phyloP scores from a whole-genome alignment of 2,329 filamentous ascomycete species.

The Ceratocystis destructans region DNA sequence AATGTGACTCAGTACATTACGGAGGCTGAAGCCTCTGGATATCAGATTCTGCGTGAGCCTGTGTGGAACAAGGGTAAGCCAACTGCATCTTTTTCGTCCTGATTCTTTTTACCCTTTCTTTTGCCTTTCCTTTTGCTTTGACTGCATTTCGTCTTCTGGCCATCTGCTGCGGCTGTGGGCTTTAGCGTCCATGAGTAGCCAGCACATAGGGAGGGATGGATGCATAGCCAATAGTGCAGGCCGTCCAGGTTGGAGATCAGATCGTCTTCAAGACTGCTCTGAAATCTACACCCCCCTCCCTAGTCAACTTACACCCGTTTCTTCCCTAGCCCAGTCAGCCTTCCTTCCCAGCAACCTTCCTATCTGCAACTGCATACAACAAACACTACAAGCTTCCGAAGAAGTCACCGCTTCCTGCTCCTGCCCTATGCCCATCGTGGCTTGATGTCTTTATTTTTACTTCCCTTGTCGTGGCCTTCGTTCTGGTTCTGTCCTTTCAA shows the following conservation, averaged over 20 bases:
- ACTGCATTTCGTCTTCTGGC: constrained; percentile 7
- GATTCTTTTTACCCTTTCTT: constrained; percentile 10
- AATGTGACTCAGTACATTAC: constrained; percentile 40
- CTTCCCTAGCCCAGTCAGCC: constrained; percentile 17
- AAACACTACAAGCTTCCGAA: background rate
- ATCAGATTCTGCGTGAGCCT: constrained; percentile 48
- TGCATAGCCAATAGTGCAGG: no score
- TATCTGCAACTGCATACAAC: background rate
- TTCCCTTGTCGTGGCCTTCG: background rate
- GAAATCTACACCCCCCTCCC: constrained; percentile 11
- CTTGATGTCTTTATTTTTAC: background rate
- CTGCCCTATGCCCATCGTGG: background rate
- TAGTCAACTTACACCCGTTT: constrained; percentile 13
- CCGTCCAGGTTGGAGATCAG: no score
- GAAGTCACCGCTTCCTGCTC: background rate
- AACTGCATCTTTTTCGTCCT: background rate
- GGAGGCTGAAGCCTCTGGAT: constrained; percentile 40
- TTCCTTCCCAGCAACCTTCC: constrained; percentile 13
- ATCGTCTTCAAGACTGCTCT: background rate
- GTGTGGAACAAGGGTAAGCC: constrained; percentile 51
- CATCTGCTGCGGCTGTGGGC: background rate
- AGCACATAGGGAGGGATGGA: no score
- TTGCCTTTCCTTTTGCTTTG: constrained; percentile 1
- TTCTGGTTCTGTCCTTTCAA: background rate
- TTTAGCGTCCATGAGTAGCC: no score